These are phyloP conservation scores for Carex sylvatica DNA, from an alignment of 202 grass and related monocot species.

Conservation along the genomic window DNA sequence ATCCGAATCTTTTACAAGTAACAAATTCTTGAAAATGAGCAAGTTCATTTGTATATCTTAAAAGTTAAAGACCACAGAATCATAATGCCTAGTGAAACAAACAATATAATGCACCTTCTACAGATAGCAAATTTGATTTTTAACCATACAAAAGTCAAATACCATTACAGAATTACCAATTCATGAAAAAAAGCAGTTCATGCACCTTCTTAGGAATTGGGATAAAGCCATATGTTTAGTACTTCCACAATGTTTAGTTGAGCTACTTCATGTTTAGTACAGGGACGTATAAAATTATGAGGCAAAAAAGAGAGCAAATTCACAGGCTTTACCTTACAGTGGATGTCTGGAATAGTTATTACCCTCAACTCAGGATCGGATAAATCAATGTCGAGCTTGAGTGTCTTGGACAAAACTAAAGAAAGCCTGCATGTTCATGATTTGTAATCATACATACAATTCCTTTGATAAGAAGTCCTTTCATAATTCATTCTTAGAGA, in stretches of 20 bases:
- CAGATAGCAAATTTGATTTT: neutral
- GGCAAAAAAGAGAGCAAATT: neutral
- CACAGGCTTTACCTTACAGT: slow-evolving; percentile 43
- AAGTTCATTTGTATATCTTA: neutral
- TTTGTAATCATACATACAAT: slow-evolving; percentile 7
- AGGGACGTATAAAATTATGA: neutral
- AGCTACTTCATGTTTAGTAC: too few species aligned
- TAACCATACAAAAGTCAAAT: neutral
- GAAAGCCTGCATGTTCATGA: slow-evolving; percentile 49
- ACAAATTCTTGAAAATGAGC: neutral
- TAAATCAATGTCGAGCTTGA: slow-evolving; percentile 53
- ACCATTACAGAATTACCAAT: neutral
- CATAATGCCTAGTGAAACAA: neutral
- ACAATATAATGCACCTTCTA: neutral
- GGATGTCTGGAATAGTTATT: slow-evolving; percentile 41
- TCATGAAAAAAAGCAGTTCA: too few species aligned
- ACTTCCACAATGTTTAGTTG: too few species aligned
- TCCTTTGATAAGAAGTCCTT: slow-evolving; percentile 2
- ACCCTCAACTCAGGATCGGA: slow-evolving; percentile 32
- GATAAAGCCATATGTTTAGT: too few species aligned
- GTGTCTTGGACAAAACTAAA: slow-evolving; percentile 72
- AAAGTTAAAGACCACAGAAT: neutral
- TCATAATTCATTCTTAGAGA: neutral
- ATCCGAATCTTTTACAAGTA: neutral
- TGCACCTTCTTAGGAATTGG: too few species aligned